A percentile compares a stretch with the other conserved stretches of the same genome.
Evolutionary conservation across 2,329 filamentous ascomycete genomes (phyloP).

Genomic region (Parascedosporium putredinis): DNA sequence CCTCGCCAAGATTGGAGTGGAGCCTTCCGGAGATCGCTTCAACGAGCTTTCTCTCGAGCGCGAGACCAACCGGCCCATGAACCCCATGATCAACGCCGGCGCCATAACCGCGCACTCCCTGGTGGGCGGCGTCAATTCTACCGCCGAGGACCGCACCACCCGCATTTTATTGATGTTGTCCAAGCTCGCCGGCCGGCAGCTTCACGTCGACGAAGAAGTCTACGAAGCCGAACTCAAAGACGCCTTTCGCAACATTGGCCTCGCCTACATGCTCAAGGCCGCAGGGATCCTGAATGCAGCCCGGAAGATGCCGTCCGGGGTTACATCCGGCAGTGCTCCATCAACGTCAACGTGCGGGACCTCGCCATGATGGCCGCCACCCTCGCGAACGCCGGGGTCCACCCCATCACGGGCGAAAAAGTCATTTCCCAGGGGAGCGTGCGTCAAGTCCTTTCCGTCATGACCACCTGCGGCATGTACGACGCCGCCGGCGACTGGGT

Average conservation of each 20-base stretch:
- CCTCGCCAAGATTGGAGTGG: constrained; percentile 27
- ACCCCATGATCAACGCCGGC: constrained; percentile 26
- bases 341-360: constrained; percentile 30
- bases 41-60: constrained; percentile 22
- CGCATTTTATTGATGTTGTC: constrained; percentile 25
- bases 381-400: constrained; percentile 25
- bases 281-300: constrained; percentile 24
- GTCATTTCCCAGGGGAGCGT: constrained; percentile 26
- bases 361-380: constrained; percentile 29
- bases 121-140: constrained; percentile 19
- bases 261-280: constrained; percentile 30
- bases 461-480: constrained; percentile 32
- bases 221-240: constrained; percentile 26
- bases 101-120: constrained; percentile 24
- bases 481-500: constrained; percentile 29
- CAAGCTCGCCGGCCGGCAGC: constrained; percentile 22
- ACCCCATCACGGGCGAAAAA: constrained; percentile 21
- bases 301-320: constrained; percentile 24
- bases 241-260: constrained; percentile 24
- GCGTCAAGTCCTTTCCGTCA: constrained; percentile 28
- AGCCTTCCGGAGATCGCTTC: constrained; percentile 28
- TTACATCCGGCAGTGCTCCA: constrained; percentile 29
- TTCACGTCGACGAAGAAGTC: constrained; percentile 26
- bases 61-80: constrained; percentile 22
- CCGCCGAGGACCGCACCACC: constrained; percentile 22